Evolutionary conservation across 1,284 basidiomycete species (phyloP).

Genomic region (Mycena sp.): DNA sequence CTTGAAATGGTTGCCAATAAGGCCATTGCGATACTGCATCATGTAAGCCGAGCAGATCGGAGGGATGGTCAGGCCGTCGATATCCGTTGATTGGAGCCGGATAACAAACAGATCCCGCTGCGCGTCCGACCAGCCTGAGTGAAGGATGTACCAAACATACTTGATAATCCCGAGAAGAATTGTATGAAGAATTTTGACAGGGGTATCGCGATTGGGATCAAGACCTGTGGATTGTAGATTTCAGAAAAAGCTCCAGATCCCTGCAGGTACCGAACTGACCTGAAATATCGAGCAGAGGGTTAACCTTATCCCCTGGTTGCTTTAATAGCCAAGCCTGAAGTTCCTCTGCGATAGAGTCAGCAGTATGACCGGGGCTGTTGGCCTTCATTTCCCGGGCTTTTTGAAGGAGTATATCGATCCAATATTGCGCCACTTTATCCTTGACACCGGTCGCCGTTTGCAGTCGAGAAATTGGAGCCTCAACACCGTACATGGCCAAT

Average conservation of each 20-base stretch:
- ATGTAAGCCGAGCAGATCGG: constrained; percentile 33
- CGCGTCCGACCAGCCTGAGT: not conserved
- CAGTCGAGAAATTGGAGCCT: constrained; percentile 24
- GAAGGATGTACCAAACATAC: constrained; percentile 45
- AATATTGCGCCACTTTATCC: constrained; percentile 39
- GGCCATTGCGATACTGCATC: constrained; percentile 30
- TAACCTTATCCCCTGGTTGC: constrained; percentile 29
- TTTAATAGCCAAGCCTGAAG: constrained; percentile 30
- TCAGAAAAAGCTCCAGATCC: too few relatives aligned
- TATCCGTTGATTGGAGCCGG: constrained; percentile 26
- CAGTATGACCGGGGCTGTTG: constrained; percentile 5
- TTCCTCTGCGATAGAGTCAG: constrained; percentile 21
- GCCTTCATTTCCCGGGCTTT: constrained; percentile 8
- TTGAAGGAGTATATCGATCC: constrained; percentile 40
- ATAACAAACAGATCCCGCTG: constrained; percentile 31
- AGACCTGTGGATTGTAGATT: not conserved
- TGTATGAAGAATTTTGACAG: constrained; percentile 48
- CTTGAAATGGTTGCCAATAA: constrained; percentile 42
- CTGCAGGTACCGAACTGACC: not conserved
- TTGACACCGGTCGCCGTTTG: constrained; percentile 41
- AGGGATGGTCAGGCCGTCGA: constrained; percentile 30
- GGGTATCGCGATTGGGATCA: constrained; percentile 43
- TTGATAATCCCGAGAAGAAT: constrained; percentile 47
- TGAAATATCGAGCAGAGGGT: constrained; percentile 26
- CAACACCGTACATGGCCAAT: constrained; percentile 27